Conservation (phyloP, 129 eudicot genomes). For the Escallonia herrerae region DNA sequence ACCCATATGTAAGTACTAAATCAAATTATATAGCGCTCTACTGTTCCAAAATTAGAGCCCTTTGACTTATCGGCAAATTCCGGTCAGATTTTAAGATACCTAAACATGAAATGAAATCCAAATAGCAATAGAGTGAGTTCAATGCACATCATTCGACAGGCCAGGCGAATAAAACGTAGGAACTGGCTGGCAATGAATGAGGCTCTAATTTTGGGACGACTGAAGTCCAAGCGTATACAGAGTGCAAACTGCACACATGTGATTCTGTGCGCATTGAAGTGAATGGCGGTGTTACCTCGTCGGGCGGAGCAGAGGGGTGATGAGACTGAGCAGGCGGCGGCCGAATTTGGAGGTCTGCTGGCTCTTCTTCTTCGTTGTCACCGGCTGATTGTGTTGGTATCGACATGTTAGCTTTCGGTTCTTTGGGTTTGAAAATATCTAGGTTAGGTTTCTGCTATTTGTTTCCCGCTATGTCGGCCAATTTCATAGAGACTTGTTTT, state of each 20-base stretch:
- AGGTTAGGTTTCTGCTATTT: no score
- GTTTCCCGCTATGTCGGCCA: no score
- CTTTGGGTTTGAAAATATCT: no score
- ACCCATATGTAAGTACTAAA: no score
- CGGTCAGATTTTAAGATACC: no score
- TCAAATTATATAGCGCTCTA: no score
- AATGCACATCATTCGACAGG: background rate
- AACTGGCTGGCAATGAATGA: no score
- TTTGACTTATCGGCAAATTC: no score
- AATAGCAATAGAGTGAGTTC: background rate
- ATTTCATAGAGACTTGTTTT: no score
- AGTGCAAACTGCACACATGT: background rate
- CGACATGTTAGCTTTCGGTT: conserved; percentile 21
- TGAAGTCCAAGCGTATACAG: background rate
- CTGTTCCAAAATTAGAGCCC: no score
- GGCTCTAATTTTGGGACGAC: no score
- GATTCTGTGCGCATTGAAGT: background rate
- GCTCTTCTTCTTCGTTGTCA: conserved; percentile 18
- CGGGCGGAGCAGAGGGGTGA: conserved; percentile 55
- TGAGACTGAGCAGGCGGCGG: conserved; percentile 22
- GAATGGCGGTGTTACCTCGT: conserved; percentile 28
- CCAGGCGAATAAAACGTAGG: no score
- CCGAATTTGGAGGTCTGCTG: background rate
- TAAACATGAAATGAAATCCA: background rate
- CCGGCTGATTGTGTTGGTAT: conserved; percentile 20